Base-by-base conservation (phyloP, 257 asterid genomes). In the Scutellaria galericulata region DNA sequence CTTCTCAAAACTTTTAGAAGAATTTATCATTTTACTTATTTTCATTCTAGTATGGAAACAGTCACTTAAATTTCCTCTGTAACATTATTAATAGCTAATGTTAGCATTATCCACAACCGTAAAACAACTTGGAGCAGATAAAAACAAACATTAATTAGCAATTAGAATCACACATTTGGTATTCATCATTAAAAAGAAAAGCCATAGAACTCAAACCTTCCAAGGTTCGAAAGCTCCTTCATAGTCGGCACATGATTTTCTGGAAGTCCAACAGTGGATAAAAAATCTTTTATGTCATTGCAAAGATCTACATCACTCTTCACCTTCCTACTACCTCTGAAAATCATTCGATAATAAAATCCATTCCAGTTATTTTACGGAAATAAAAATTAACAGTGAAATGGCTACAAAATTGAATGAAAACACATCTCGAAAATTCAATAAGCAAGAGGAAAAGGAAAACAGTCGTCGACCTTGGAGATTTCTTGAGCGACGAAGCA, bases 301-400 rank as follows among this genome's bases (percentile, higher is more conserved):
- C 81, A 70, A 50, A 94, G 95, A 20, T 91, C 96, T 5, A 70
- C 92, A 73, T 87, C 83, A 84, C 91, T 90, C 81, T 84, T 94
- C 73, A 58, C 79, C 74, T 78, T 87, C 81, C 82, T 78, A 55
- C 82, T 79, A 64, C 52, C 80, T 77, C 97, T 86, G 80, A 50
- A 70, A 64, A 69, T 47, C 68, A 15, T 11, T 22, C 18, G 24
- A 64, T 1, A 61, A 46, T 42, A 35, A 22, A 45, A 55, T 66
- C 41, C 27, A 15, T 18, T 53, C 69, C 70, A 18, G 60, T 75
- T 53, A 50, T 18, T 5, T 54, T 64, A 40, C 79, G 52, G 60
- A 61, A 59, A 63, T 61, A 9, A 61, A 7, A 37, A 46, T 22
- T 7, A 58, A 64, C 39, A 47, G 18, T n/a, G 39, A 62, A 15